Percentiles rank a stretch among this genome's conserved stretches.
These are phyloP conservation scores for Leptographium lundbergii DNA, from an alignment of 2,329 filamentous ascomycete genomes.

Conservation along the genomic window DNA sequence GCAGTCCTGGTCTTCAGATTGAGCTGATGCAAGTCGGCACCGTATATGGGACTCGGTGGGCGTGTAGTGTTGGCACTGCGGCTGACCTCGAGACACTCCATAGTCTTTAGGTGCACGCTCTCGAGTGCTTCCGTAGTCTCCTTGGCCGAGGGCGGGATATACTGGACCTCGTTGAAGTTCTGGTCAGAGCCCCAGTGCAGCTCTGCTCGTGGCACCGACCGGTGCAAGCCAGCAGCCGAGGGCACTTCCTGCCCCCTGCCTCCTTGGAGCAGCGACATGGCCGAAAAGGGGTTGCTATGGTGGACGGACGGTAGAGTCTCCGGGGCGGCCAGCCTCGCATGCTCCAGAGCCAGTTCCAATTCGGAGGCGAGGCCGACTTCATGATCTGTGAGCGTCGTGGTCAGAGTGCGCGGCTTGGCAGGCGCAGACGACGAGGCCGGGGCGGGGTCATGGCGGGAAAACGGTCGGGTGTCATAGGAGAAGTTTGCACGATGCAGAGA, in stretches of 20 bases:
- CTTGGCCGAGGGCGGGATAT: conserved; percentile 40
- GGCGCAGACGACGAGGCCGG: background rate
- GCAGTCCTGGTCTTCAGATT: conserved; percentile 14
- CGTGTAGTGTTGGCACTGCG: conserved; percentile 47
- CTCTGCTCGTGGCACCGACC: background rate
- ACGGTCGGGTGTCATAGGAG: background rate
- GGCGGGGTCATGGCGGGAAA: background rate
- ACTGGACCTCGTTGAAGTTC: conserved; percentile 43
- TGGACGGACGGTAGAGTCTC: background rate
- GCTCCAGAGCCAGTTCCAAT: background rate
- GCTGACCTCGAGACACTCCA: conserved; percentile 44
- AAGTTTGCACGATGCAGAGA: conserved; percentile 12
- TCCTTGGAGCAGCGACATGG: background rate
- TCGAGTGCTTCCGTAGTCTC: conserved; percentile 46
- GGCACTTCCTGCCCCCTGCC: background rate
- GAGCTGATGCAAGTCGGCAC: conserved; percentile 12
- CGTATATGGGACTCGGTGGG: conserved; percentile 39
- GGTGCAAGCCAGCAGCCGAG: background rate
- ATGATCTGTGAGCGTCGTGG: too few species aligned
- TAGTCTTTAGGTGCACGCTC: conserved; percentile 38
- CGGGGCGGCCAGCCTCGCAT: background rate
- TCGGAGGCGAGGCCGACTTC: background rate
- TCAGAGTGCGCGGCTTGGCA: too few species aligned
- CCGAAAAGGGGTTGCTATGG: background rate
- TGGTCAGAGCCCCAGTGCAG: conserved; percentile 47